Evolutionary conservation across 2,329 filamentous ascomycete species (phyloP).

Genomic region (Trichoderma sp.): DNA sequence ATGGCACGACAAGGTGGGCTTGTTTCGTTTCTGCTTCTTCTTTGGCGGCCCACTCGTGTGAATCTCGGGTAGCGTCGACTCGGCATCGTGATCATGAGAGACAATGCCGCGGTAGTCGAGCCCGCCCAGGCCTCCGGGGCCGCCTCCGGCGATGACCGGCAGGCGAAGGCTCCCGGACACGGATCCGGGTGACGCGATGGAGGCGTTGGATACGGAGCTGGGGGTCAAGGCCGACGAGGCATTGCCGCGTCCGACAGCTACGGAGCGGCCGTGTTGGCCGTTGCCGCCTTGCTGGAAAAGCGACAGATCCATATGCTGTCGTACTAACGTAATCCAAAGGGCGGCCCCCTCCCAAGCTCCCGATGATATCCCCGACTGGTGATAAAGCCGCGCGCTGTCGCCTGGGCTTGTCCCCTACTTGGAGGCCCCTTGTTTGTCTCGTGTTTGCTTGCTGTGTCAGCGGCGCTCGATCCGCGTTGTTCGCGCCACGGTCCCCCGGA

Average conservation of each 20-base stretch:
- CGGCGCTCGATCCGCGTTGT: background rate
- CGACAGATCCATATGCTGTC: constrained; percentile 26
- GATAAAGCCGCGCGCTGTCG: background rate
- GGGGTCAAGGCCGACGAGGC: constrained; percentile 28
- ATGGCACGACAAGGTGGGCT: constrained; percentile 74
- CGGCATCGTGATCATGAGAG: constrained; percentile 22
- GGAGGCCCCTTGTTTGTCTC: background rate
- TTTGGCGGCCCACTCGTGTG: constrained; percentile 41
- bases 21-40: constrained; percentile 81
- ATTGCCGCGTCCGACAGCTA: background rate
- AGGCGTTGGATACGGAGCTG: constrained; percentile 26
- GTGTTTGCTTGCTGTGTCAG: background rate
- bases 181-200: constrained; percentile 27
- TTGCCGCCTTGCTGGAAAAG: constrained; percentile 26
- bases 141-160: constrained; percentile 14
- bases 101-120: constrained; percentile 10
- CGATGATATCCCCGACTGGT: constrained; percentile 16
- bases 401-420: background rate
- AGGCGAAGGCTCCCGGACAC: constrained; percentile 24
- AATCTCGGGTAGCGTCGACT: constrained; percentile 26
- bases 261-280: constrained; percentile 7
- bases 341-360: background rate
- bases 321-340: constrained; percentile 3
- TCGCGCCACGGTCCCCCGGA: constrained; percentile 1
- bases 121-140: constrained; percentile 6